Evolutionary conservation across 1,284 basidiomycete genomes (phyloP), one percentile per base, ranked within the genome.

Genomic region (Anthracocystis setariae): DNA sequence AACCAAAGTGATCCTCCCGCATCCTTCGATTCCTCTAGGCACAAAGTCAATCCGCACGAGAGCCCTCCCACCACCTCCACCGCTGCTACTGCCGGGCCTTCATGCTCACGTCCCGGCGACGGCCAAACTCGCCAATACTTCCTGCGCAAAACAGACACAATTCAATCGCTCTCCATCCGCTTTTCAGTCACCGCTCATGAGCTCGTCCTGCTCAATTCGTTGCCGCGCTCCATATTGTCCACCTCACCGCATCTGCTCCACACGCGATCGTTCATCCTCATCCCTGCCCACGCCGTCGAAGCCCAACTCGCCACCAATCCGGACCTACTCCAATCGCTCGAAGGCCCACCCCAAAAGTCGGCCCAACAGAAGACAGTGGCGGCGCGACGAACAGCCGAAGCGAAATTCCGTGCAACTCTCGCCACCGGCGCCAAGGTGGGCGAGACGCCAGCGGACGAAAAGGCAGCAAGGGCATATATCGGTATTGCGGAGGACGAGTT

Each of bases 241-340:
- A 62, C 63, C 2, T 71, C 71, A 3, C 74, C 74, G 8, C 68
- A 74, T 21, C 55, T 76, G 32, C 52, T 76, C 2, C 74, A 76
- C 43, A 76, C 74, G 2, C 59, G 74, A 2, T 53, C 67, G 10
- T 76, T 73, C 60, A 57, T 76, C 35, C 64, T 76, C 3, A 46
- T 76, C 17, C 74, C 74, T 3, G 45, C 71, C 5, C 43, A 50
- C 10, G 62, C 72, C 0, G 72, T 76, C 0, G 60, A 58, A 5
- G 48, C 53, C 20, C 58, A 60, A 32, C 64, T 76, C 1, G 46
- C 56, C 1, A 9, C 15, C 10, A 38, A 65, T 17, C 62, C 62
- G 8, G 53, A 60, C 0, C 27, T 76, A 15, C 9, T 35, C 5
- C 20, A 24, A 8, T 38, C 44, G 1, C 37, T 76, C 1, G 13